A percentile compares a stretch with the other conserved stretches of the same genome.
Evolutionary conservation across 169 alveolate species (phyloP).

Genomic region (Plasmodium vinckei): DNA sequence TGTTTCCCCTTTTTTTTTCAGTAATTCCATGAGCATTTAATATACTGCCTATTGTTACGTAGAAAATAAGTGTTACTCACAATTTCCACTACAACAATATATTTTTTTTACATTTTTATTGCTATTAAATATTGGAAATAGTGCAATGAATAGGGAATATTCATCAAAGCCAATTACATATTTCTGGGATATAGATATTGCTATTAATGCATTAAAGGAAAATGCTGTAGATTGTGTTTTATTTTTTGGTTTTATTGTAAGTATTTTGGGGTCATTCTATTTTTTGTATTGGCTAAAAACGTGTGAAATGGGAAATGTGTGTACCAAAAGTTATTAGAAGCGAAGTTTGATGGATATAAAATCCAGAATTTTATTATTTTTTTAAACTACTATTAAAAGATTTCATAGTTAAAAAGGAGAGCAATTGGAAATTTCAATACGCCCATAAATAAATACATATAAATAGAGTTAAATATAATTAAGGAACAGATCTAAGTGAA

Average conservation of each 20-base stretch:
- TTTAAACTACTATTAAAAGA: not conserved
- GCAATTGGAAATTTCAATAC: too few relatives aligned
- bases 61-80: too few relatives aligned
- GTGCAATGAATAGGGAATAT: conserved; percentile 45
- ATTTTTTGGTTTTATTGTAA: conserved; percentile 33
- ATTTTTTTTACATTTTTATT: too few relatives aligned
- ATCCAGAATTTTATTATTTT: not conserved
- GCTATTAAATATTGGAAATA: too few relatives aligned
- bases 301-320: conserved; percentile 51
- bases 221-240: conserved; percentile 59
- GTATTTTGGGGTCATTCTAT: conserved; percentile 68
- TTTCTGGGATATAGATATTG: conserved; percentile 29
- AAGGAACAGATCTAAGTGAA: too few relatives aligned
- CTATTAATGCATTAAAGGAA: conserved; percentile 22
- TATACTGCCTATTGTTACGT: too few relatives aligned
- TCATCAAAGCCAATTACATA: conserved; percentile 45
- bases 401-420: too few relatives aligned
- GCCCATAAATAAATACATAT: too few relatives aligned
- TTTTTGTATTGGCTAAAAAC: conserved; percentile 62
- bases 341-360: conserved; percentile 9
- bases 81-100: too few relatives aligned
- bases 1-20: too few relatives aligned
- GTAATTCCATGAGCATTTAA: too few relatives aligned
- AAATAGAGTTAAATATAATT: too few relatives aligned
- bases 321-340: conserved; percentile 44